phyloP scores from a whole-genome alignment of 129 eudicot genomes.

The Scalesia atractyloides region DNA sequence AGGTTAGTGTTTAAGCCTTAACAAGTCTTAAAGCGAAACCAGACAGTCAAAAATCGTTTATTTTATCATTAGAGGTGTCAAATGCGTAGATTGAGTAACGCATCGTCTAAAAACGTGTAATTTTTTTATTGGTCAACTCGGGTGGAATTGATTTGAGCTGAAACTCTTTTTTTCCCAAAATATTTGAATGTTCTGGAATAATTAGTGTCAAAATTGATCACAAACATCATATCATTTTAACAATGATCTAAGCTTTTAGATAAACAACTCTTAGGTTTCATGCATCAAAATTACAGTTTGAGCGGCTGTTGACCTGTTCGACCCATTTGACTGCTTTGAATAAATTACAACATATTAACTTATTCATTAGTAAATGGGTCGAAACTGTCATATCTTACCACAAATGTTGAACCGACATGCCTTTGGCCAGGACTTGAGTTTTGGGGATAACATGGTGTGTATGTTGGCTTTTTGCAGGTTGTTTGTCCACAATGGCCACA shows the following conservation, averaged over 20 bases:
- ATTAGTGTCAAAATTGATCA: not conserved
- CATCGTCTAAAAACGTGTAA: not conserved
- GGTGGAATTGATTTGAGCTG: not conserved
- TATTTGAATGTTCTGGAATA: not conserved
- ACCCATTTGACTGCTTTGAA: not conserved
- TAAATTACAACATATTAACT: not conserved
- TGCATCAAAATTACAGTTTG: not conserved
- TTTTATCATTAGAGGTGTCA: not conserved
- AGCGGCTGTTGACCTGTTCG: not conserved
- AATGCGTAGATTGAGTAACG: not conserved
- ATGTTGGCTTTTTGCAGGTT: constrained; percentile 55
- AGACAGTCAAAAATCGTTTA: not conserved
- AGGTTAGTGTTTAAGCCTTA: constrained; percentile 48
- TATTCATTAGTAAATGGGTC: not conserved
- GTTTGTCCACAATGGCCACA: constrained; percentile 99
- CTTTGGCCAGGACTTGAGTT: not conserved
- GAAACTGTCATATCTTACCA: not conserved
- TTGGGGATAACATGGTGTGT: constrained; percentile 13
- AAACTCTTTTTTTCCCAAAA: not conserved
- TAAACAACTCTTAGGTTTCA: not conserved
- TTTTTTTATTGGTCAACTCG: not conserved
- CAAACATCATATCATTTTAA: not conserved
- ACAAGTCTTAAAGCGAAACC: not conserved
- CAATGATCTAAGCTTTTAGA: not conserved
- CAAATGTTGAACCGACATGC: not conserved